A percentile compares a stretch with the other conserved stretches of the same genome.
Evolutionary conservation across 164 flowering plant genomes (phyloP).

Genomic region (Berberis thunbergii): DNA sequence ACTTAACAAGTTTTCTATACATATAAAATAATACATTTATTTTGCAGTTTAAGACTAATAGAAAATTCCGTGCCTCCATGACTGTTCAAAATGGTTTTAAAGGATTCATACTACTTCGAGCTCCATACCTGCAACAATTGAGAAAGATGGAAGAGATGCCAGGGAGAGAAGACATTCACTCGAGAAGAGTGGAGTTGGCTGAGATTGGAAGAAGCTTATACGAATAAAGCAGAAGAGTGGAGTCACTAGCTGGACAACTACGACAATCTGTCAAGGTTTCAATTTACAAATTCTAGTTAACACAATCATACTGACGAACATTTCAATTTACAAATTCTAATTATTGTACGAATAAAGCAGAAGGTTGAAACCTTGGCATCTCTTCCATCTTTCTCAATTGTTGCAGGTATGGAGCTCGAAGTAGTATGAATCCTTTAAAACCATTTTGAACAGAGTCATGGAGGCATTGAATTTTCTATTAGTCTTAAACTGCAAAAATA

Average conservation of each 20-base stretch:
- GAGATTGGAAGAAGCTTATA: constrained; percentile 51
- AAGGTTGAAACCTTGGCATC: constrained; percentile 6
- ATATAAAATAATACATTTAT: too few species aligned
- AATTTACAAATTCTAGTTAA: neutral
- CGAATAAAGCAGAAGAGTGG: neutral
- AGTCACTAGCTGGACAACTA: neutral
- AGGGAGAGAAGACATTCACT: constrained; percentile 24
- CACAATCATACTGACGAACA: too few species aligned
- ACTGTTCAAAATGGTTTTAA: neutral
- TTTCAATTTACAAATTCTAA: neutral
- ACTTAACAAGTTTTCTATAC: too few species aligned
- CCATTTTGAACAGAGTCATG: neutral
- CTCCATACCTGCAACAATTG: too few species aligned
- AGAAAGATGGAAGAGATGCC: constrained; percentile 37
- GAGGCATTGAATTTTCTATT: neutral
- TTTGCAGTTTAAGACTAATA: neutral
- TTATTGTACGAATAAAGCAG: neutral
- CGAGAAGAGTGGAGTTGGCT: constrained; percentile 16
- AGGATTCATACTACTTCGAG: too few species aligned
- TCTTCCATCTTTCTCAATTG: constrained; percentile 24
- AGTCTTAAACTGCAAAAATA: neutral
- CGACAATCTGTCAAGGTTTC: neutral
- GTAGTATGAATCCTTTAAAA: too few species aligned
- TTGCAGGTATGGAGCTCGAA: too few species aligned
- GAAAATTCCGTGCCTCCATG: neutral